These are phyloP conservation scores for Aspergillus coremiiformis DNA, from an alignment of 495 filamentous ascomycete species.

Conservation along the genomic window DNA sequence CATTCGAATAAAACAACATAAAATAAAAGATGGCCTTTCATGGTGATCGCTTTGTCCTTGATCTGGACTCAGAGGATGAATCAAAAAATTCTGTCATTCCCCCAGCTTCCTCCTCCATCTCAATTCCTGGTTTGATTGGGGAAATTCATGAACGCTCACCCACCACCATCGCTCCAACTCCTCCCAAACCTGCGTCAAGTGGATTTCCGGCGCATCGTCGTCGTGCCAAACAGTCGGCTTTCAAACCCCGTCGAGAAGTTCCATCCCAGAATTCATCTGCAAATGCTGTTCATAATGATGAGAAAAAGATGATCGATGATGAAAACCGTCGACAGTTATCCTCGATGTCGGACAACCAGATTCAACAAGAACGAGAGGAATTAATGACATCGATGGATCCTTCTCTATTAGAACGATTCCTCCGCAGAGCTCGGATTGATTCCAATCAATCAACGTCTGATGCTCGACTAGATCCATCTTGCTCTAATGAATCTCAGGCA, in stretches of 20 bases:
- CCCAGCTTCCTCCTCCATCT: conserved; percentile 14
- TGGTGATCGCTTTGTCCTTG: conserved; percentile 54
- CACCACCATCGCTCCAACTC: conserved; percentile 37
- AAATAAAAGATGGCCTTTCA: conserved; percentile 43
- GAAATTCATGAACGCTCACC: conserved; percentile 72
- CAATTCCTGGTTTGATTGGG: conserved; percentile 48
- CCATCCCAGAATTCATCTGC: neutral
- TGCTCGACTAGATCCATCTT: conserved; percentile 4
- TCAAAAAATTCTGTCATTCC: too few species aligned
- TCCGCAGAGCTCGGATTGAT: conserved; percentile 73
- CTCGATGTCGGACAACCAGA: conserved; percentile 74
- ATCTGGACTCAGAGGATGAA: conserved; percentile 41
- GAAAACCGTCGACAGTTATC: conserved; percentile 72
- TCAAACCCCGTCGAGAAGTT: conserved; percentile 57
- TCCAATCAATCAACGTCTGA: conserved; percentile 32
- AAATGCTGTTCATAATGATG: conserved; percentile 23
- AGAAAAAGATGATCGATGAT: conserved; percentile 64
- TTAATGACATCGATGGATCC: conserved; percentile 63
- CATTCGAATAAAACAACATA: neutral
- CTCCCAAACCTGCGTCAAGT: conserved; percentile 54
- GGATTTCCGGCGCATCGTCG: conserved; percentile 87
- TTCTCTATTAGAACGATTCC: conserved; percentile 62
- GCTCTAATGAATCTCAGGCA: neutral
- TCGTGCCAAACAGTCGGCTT: conserved; percentile 61
- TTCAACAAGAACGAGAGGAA: conserved; percentile 67